phyloP scores from a whole-genome alignment of 768 basidiomycete genomes.

The Hypsizygus marmoreus region DNA sequence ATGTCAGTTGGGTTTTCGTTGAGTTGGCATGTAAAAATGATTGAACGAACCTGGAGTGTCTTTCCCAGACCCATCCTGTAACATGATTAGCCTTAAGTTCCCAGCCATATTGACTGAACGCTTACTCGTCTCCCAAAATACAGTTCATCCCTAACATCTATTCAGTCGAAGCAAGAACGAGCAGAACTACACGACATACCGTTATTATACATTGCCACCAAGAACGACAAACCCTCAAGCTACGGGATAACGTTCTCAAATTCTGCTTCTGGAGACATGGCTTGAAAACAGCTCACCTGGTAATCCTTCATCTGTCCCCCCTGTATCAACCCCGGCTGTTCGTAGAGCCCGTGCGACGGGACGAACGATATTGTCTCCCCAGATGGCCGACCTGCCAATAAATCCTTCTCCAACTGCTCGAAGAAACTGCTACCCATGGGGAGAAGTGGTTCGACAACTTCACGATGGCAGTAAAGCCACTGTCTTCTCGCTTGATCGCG shows the following conservation, averaged over 20 bases:
- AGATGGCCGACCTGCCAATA: constrained; percentile 19
- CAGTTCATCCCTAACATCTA: constrained; percentile 56
- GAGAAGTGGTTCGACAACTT: constrained; percentile 49
- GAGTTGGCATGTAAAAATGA: not conserved
- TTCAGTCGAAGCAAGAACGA: not conserved
- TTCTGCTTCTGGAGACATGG: not conserved
- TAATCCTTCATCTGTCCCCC: constrained; percentile 73
- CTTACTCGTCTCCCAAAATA: constrained; percentile 71
- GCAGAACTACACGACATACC: constrained; percentile 33
- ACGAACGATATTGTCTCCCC: constrained; percentile 23
- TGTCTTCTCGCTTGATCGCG: constrained; percentile 43
- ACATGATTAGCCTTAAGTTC: not conserved
- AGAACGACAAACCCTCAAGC: constrained; percentile 66
- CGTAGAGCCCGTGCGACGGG: constrained; percentile 39
- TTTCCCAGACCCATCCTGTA: constrained; percentile 66
- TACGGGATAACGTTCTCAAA: constrained; percentile 18
- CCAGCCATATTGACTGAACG: constrained; percentile 7
- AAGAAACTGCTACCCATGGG: constrained; percentile 41
- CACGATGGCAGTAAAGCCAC: constrained; percentile 47
- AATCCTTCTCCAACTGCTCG: constrained; percentile 31
- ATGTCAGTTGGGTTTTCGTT: not conserved
- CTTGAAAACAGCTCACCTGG: constrained; percentile 44
- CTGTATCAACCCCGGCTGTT: constrained; percentile 52
- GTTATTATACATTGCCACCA: constrained; percentile 69
- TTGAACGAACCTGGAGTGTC: constrained; percentile 51